Evolutionary conservation across 768 basidiomycete species (phyloP), one percentile per base, ranked within the genome.

Genomic region (Hypholoma sublateritium): DNA sequence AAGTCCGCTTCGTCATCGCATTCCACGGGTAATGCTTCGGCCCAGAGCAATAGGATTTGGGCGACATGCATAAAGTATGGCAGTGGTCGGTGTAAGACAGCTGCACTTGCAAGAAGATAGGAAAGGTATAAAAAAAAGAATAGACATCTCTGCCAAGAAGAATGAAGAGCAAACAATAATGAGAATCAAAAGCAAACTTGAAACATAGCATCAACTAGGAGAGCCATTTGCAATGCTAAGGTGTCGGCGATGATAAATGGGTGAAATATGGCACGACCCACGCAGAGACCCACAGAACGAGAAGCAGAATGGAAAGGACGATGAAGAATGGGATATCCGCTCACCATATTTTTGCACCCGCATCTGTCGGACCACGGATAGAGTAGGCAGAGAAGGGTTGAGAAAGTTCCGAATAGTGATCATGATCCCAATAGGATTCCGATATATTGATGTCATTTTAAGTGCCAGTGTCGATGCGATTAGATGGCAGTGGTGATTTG

Each of bases 301-400:
- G 35, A 48, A 28, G 50, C 45, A 61, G 52, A 50, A 17, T 39
- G 39, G 46, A 53, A 43, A 36, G 35, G 44, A 44, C 34, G n/a
- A 19, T 24, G 11, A 11, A 36, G 50, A 39, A 47, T 46, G 37
- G 44, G 25, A 22, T 32, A 22, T 43, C n/a, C 21, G 59, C 78
- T 65, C 60, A 80, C 80, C 84, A 89, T 88, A 66, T 86, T 82
- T 63, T 87, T 78, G 67, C 86, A 87, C 37, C 85, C 85, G 62
- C 86, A 78, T 59, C 77, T 78, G 55, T 59, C 53, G 60, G 58
- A 60, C n/a, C 11, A 25, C 17, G 24, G 44, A 24, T 24, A 3
- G 21, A 50, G 50, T 5, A 14, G 22, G 42, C 17, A 34, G 16
- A 19, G 39, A 13, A n/a, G 42, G 3, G 8, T 2, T 11, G 16